phyloP scores from a whole-genome alignment of 2,329 filamentous ascomycete genomes.

The Talaromyces sp. region DNA sequence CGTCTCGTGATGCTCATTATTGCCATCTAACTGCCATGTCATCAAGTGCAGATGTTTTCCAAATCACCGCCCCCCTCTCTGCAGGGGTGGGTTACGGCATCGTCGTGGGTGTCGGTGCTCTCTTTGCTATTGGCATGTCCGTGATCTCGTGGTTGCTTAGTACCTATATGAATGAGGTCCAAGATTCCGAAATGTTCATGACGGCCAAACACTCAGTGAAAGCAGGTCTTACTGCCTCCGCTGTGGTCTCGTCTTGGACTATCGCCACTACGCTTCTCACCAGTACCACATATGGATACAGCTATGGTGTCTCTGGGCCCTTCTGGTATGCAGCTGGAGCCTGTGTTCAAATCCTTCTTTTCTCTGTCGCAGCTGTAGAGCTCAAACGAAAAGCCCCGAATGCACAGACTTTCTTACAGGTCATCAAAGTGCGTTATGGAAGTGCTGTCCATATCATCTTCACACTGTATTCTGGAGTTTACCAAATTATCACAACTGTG shows the following conservation, averaged over 20 bases:
- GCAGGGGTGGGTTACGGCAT: slow-evolving; percentile 7
- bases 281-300: slow-evolving; percentile 37
- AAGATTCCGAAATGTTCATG: slow-evolving; percentile 25
- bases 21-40: background rate
- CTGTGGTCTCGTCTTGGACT: slow-evolving; percentile 47
- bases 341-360: background rate
- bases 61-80: slow-evolving; percentile 5
- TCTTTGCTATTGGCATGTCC: slow-evolving; percentile 8
- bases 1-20: background rate
- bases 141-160: slow-evolving; percentile 4
- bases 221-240: slow-evolving; percentile 43
- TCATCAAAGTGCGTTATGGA: slow-evolving; percentile 10
- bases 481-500: background rate
- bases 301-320: slow-evolving; percentile 32
- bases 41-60: background rate
- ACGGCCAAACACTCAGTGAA: slow-evolving; percentile 26
- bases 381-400: slow-evolving; percentile 12
- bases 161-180: slow-evolving; percentile 17
- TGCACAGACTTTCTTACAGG: slow-evolving; percentile 16
- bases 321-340: slow-evolving; percentile 17
- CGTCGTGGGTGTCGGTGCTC: slow-evolving; percentile 1
- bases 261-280: slow-evolving; percentile 44
- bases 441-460: slow-evolving; percentile 7
- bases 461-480: slow-evolving; percentile 3
- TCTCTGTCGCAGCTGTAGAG: background rate